Base-by-base conservation (phyloP, 2,329 filamentous ascomycete species). In the Neopestalotiopsis clavispora region DNA sequence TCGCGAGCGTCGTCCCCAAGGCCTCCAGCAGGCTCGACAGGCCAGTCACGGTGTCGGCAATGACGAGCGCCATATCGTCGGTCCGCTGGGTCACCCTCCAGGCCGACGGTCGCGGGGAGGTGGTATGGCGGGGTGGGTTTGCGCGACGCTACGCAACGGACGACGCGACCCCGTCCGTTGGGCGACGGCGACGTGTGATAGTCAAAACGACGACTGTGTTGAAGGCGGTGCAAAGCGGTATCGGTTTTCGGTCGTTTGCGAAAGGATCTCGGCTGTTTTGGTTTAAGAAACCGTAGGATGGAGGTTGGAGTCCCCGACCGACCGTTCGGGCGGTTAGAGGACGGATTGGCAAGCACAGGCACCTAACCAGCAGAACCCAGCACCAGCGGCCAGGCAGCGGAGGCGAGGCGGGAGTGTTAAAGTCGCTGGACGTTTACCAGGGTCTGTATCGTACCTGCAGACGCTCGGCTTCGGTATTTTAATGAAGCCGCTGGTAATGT, bases 401-500 rank as follows among this genome's bases (percentile, higher is more conserved):
- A n/a, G 45, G 45, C 45, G 45, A 52, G 45, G 20, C 17, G 45
- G 17, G 45, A 52, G 6, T 38, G 34, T 38, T 38, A 38, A 38
- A 38, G 34, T 38, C 34, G 34, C 34, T 38, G 34, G 34, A 38
- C 34, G 34, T 10, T 38, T 38, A 52, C 45, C 45, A 52, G 45
- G 45, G 45, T 52, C 9, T 52, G 45, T 52, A 52, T 52, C 45
- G 45, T 52, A 52, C 45, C 45, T 52, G 45, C 45, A 52, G 45
- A 52, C 45, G 45, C 45, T 52, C 45, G 45, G 45, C 45, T 52
- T 52, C 45, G 45, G 45, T 52, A 52, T 52, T 52, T 52, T 52
- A 52, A 52, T 52, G 45, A 52, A 52, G 45, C 45, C 45, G 45
- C 45, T 52, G 45, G n/a, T 52, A 52, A 52, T 52, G 45, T 52